Evolutionary conservation across 805 yeast genomes (phyloP), one percentile per base, ranked within the genome.

Genomic region (Teunomyces lycoperdinae): DNA sequence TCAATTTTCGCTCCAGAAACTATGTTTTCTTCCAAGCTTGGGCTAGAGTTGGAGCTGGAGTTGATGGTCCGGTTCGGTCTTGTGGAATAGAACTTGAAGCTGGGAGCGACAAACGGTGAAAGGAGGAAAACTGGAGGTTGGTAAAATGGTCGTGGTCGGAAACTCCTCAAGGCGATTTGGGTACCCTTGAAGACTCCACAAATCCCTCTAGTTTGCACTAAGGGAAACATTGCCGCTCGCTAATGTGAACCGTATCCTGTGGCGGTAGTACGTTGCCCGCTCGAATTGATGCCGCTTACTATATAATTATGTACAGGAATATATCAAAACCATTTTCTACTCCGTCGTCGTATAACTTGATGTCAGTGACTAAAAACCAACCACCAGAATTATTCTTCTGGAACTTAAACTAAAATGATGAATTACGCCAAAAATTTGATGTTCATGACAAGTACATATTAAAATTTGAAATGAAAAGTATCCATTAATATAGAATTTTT

Each of bases 161-260:
- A 38, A n/a, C 30, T 13, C 14, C 41, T 38, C 17, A 38, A 38
- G 27, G 17, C 41, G 8, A 38, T 13, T 24, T 38, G 41, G 6
- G 30, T 2, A 26, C 10, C 14, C 17, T 26, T 38, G 6, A 16
- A 38, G 9, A 38, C 11, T 9, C 41, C 41, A 38, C n/a, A 24
- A 9, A 38, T 38, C 7, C 30, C 17, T 26, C 30, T 20, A 26
- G 27, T 20, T 29, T 24, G 41, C 30, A 38, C 16, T 20, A 38
- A 26, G 8, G 41, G 30, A 38, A 38, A 38, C 41, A 38, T 38
- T 26, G 30, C 41, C 30, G 30, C 41, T 32, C 13, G 34, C 14
- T 32, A 32, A 9, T 32, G 17, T 32, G 34, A 32, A 13, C 34
- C 34, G 34, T 32, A 32, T 32, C 34, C 16, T 3, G 17, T 32